Evolutionary conservation across 192 early-diverging fungal species (phyloP).

Genomic region (Pilaira anomala): DNA sequence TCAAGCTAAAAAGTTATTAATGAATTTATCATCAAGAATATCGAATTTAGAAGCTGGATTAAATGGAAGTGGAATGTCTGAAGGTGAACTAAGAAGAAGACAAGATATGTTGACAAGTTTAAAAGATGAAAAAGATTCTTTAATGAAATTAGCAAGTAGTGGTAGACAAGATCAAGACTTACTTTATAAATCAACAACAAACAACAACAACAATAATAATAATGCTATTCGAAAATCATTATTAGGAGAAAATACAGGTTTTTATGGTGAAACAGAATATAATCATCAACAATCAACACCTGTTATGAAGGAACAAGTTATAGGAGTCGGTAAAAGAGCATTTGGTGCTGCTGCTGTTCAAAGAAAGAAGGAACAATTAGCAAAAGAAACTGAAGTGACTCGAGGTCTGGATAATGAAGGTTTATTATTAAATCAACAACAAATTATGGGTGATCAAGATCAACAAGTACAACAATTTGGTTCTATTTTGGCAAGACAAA

Average conservation of each 20-base stretch:
- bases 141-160: conserved; percentile 58
- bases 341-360: conserved; percentile 19
- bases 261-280: not conserved
- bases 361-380: conserved; percentile 1
- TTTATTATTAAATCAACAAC: conserved; percentile 71
- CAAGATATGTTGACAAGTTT: conserved; percentile 73
- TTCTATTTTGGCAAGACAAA: conserved; percentile 75
- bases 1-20: conserved; percentile 70
- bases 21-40: conserved; percentile 44
- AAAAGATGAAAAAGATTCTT: conserved; percentile 65
- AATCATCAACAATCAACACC: conserved; percentile 1
- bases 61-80: conserved; percentile 47
- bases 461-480: conserved; percentile 70
- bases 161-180: conserved; percentile 46
- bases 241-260: not conserved
- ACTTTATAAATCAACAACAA: conserved; percentile 23
- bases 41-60: conserved; percentile 55
- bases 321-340: conserved; percentile 11
- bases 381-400: conserved; percentile 74
- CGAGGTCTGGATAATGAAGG: conserved; percentile 72
- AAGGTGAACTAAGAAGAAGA: conserved; percentile 73
- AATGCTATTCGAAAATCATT: conserved; percentile 29
- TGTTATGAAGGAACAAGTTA: not conserved
- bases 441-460: conserved; percentile 84
- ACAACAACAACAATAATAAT: conserved; percentile 18